A percentile compares a stretch with the other conserved stretches of the same genome.
These are phyloP conservation scores for Malus sylvestris DNA, from an alignment of 306 rosid species.

Conservation along the genomic window DNA sequence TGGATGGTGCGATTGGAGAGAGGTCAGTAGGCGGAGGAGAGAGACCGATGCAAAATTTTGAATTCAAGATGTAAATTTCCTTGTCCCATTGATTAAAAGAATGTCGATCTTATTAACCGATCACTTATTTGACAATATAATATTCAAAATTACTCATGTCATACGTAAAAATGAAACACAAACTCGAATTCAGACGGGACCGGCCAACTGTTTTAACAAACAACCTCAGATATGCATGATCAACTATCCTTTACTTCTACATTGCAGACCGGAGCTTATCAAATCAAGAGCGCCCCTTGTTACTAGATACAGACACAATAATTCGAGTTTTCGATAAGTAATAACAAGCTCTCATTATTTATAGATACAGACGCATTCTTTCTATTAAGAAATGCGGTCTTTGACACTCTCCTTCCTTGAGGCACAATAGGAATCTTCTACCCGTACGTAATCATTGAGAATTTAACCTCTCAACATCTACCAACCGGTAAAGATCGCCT, in stretches of 20 bases:
- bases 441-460: constrained; percentile 30
- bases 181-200: too few species aligned
- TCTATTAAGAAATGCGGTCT: background rate
- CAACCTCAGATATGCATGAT: too few species aligned
- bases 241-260: too few species aligned
- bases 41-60: background rate
- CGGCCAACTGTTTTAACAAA: too few species aligned
- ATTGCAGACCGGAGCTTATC: too few species aligned
- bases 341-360: background rate
- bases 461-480: constrained; percentile 71
- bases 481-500: constrained; percentile 95
- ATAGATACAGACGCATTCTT: too few species aligned
- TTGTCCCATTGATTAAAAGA: background rate
- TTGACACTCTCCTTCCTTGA: background rate
- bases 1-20: background rate
- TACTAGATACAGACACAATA: too few species aligned
- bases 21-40: background rate
- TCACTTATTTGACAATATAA: too few species aligned
- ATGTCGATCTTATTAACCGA: background rate
- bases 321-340: background rate
- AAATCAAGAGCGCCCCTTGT: too few species aligned
- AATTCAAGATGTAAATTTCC: too few species aligned
- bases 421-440: background rate
- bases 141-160: too few species aligned
- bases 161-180: too few species aligned